These are phyloP conservation scores for Pterula multifida DNA, from an alignment of 1,284 basidiomycete genomes.

Conservation along the genomic window DNA sequence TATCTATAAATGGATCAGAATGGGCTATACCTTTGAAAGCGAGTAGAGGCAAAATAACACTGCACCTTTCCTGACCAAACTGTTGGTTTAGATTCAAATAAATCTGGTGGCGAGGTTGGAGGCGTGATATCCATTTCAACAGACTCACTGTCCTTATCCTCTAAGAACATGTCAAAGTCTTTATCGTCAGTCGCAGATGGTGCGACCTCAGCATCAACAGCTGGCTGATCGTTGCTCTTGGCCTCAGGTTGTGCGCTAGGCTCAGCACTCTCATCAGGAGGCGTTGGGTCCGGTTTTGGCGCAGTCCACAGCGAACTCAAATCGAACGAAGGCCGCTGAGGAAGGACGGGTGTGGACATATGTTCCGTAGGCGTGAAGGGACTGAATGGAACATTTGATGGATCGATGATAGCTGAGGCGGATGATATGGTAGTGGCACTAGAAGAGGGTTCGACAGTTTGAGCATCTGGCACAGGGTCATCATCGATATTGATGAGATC, in stretches of 20 bases:
- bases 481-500: constrained; percentile 74
- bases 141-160: constrained; percentile 32
- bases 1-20: constrained; percentile 31
- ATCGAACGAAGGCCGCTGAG: constrained; percentile 44
- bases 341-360: constrained; percentile 38
- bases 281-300: constrained; percentile 19
- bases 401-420: neutral
- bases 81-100: constrained; percentile 38
- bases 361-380: constrained; percentile 16
- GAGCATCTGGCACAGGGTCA: constrained; percentile 23
- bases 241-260: constrained; percentile 29
- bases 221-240: neutral
- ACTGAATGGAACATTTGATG: constrained; percentile 6
- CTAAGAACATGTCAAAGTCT: constrained; percentile 76
- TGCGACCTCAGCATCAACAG: constrained; percentile 7
- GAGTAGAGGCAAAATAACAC: constrained; percentile 7
- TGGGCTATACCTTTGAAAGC: constrained; percentile 3
- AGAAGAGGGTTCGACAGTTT: neutral
- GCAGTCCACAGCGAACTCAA: constrained; percentile 59
- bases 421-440: neutral
- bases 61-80: constrained; percentile 68
- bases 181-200: constrained; percentile 43
- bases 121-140: neutral
- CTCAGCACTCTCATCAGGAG: constrained; percentile 16
- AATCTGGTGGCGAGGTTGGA: constrained; percentile 18